Percentiles rank a stretch among this genome's conserved stretches.
Evolutionary conservation across 2,329 filamentous ascomycete species (phyloP).

Genomic region (Xylaria sp.): DNA sequence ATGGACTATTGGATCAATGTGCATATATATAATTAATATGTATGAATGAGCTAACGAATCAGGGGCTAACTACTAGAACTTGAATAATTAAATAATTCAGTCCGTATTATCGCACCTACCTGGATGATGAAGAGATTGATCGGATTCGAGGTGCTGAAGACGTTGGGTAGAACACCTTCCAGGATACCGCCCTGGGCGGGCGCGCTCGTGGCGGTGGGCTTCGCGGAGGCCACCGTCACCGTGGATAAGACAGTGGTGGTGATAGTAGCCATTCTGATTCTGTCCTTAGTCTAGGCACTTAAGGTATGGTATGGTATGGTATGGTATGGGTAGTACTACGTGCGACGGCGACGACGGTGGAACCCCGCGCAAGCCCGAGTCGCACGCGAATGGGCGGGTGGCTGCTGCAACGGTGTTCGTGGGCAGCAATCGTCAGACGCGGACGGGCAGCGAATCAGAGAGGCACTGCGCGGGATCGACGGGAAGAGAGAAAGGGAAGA

Average conservation of each 20-base stretch:
- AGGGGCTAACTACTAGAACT: no score
- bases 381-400: constrained; percentile 1
- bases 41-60: neutral
- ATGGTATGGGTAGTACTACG: neutral
- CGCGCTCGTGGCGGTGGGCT: constrained; percentile 48
- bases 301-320: no score
- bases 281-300: no score
- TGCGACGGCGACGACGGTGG: neutral
- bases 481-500: constrained; percentile 27
- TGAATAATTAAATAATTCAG: no score
- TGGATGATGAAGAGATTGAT: constrained; percentile 83
- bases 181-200: constrained; percentile 70
- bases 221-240: constrained; percentile 34
- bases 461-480: constrained; percentile 30
- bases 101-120: constrained; percentile 49
- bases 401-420: no score
- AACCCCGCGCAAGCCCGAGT: neutral
- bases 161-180: constrained; percentile 74
- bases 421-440: no score
- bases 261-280: constrained; percentile 40
- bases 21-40: no score
- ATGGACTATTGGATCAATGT: no score
- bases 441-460: constrained; percentile 12
- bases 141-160: constrained; percentile 76
- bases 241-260: constrained; percentile 42